Base-by-base conservation (phyloP, 164 flowering plant genomes). In the Vitis labrusca region DNA sequence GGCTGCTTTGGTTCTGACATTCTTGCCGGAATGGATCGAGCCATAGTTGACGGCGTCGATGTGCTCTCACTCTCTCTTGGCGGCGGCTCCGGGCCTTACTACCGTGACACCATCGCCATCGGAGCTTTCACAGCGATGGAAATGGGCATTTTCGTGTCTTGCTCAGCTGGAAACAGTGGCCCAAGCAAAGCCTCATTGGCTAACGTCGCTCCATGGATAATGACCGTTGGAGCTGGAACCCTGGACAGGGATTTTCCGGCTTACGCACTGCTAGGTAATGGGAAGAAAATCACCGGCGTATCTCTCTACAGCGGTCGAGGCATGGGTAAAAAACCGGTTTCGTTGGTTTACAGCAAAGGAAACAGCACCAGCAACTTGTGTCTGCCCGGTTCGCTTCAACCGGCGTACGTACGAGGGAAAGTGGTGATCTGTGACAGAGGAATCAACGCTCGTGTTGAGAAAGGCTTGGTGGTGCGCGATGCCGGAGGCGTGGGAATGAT, bases 401-500 rank as follows among this genome's bases (percentile, higher is more conserved):
- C 89, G 53, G 67, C 27, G 0, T 4, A 17, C 23, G 92, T 87
- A 4, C 76, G 81, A 7, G 97, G 97, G 32, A 92, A 91, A 71
- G 88, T 94, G 68, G 97, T 94, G 63, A 8, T 94, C 0, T 94
- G 98, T 74, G 97, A 94, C 53, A 47, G 97, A 0, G 97, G 97
- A 13, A 54, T 82, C 1, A 94, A 83, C 70, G 82, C 97, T 2
- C 85, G 98, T n/a, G 97, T 88, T 17, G 97, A 91, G 74, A 92
- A 94, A 61, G 97, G 97, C 0, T 71, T 16, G 70, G 95, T 86
- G 13, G 98, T 89, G 56, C 74, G 79, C 11, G 86, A 82, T 19
- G 98, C 97, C 0, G 97, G 97, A 6, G 97, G 97, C 9, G 53
- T 85, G 13, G 97, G 95, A 30, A 92, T 92, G 97, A 92, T 94